Conservation (phyloP, 768 basidiomycete genomes). For the Rhizopogon vinicolor region DNA sequence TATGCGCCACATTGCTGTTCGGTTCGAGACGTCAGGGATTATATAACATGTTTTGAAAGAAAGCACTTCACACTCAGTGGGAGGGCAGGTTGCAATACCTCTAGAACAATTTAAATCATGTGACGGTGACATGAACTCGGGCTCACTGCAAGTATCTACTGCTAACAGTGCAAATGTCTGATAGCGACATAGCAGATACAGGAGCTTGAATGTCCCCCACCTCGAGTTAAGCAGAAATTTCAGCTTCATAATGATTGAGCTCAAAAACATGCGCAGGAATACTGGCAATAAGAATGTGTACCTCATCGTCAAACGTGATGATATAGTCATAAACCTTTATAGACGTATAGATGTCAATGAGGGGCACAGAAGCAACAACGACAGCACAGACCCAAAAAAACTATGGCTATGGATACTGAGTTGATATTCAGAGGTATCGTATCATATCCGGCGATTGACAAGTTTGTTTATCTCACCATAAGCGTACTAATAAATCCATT, state of each 20-base stretch:
- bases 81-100: neutral
- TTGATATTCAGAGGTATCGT: neutral
- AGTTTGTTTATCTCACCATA: neutral
- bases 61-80: neutral
- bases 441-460: neutral
- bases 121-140: neutral
- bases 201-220: neutral
- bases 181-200: neutral
- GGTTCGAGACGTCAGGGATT: neutral
- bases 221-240: neutral
- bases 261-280: neutral
- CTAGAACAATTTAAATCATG: neutral
- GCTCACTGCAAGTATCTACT: neutral
- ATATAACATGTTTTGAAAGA: neutral
- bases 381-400: neutral
- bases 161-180: neutral
- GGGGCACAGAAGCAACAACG: neutral
- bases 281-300: neutral
- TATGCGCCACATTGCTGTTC: neutral
- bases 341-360: neutral
- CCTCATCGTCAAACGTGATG: neutral
- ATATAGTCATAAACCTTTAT: constrained; percentile 1
- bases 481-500: neutral
- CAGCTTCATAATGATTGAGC: neutral
- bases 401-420: neutral